A percentile compares a stretch with the other conserved stretches of the same genome.
Evolutionary conservation across 2,329 filamentous ascomycete genomes (phyloP).

Genomic region (Cadophora sp.): DNA sequence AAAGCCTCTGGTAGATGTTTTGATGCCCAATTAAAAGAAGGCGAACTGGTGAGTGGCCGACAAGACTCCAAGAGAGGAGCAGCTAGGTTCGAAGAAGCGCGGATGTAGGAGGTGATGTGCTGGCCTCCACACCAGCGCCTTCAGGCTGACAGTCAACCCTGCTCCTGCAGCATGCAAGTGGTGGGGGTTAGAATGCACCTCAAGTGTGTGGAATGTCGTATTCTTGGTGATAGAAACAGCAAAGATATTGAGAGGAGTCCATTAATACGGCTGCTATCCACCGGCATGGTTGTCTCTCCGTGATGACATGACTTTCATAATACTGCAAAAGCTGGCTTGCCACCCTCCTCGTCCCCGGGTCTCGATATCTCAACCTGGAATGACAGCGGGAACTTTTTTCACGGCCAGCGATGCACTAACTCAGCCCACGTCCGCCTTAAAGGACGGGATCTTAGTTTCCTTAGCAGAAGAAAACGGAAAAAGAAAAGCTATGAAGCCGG

Average conservation of each 20-base stretch:
- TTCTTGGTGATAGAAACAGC: slow-evolving; percentile 26
- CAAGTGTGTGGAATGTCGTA: slow-evolving; percentile 25
- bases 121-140: slow-evolving; percentile 34
- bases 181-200: slow-evolving; percentile 29
- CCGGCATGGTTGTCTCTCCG: neutral
- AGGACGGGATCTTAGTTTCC: slow-evolving; percentile 9
- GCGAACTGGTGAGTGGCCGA: slow-evolving; percentile 33
- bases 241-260: neutral
- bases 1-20: slow-evolving; percentile 34
- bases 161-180: slow-evolving; percentile 35
- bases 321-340: neutral
- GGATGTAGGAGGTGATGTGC: slow-evolving; percentile 37
- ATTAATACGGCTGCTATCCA: slow-evolving; percentile 6
- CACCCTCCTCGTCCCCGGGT: neutral
- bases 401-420: slow-evolving; percentile 11
- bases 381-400: slow-evolving; percentile 6
- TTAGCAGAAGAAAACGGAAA: slow-evolving; percentile 6
- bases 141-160: slow-evolving; percentile 38
- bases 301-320: slow-evolving; percentile 10
- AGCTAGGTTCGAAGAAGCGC: slow-evolving; percentile 33
- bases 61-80: slow-evolving; percentile 11
- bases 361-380: slow-evolving; percentile 11
- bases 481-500: slow-evolving; percentile 17
- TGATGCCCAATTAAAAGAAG: slow-evolving; percentile 43
- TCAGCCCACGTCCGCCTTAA: slow-evolving; percentile 20